Conservation (phyloP, 495 filamentous ascomycete species). For the Cudoniella acicularis region DNA sequence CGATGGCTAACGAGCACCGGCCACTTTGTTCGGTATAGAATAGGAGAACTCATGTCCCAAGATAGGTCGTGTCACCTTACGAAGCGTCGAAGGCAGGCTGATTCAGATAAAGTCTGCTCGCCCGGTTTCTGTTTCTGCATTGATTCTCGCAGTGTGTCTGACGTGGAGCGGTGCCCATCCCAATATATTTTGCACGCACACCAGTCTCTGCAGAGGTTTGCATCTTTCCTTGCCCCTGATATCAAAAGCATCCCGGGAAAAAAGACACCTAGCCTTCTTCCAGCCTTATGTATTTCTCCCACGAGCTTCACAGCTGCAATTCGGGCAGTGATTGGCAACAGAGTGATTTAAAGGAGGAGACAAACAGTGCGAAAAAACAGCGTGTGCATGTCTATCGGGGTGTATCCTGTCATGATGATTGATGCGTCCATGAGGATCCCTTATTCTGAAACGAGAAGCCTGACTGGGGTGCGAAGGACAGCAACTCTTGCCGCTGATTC, state of each 20-base stretch:
- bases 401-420: conserved; percentile 1
- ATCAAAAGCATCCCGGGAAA: not conserved
- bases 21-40: not conserved
- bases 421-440: conserved; percentile 3
- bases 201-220: not conserved
- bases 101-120: not conserved
- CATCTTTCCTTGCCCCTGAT: not conserved
- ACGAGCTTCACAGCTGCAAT: not conserved
- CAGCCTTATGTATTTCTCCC: not conserved
- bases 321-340: not conserved
- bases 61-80: not conserved
- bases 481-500: not conserved
- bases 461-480: not conserved
- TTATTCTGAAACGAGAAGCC: conserved; percentile 1
- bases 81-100: not conserved
- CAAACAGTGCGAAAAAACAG: too few species aligned
- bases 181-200: not conserved
- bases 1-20: not conserved
- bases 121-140: not conserved
- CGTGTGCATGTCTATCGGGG: not conserved
- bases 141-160: not conserved
- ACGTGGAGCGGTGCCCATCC: not conserved
- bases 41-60: not conserved
- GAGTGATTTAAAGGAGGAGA: not conserved
- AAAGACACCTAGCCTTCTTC: not conserved